These are phyloP conservation scores for Fomitopsis palustris DNA, from an alignment of 1,284 basidiomycete genomes.

Conservation along the genomic window DNA sequence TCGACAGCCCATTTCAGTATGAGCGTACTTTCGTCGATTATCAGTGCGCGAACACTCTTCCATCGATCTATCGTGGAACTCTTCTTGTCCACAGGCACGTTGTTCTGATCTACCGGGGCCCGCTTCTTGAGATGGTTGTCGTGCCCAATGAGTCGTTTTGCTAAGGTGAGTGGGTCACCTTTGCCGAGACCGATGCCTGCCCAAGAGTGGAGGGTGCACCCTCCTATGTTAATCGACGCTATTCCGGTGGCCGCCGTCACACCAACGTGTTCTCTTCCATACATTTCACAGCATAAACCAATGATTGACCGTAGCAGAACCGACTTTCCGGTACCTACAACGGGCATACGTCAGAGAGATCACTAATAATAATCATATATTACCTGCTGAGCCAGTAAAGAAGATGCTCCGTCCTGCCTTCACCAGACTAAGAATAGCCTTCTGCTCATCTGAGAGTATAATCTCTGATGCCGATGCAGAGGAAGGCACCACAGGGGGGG, in stretches of 20 bases:
- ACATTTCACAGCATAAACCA: background rate
- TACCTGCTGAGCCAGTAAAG: conserved; percentile 77
- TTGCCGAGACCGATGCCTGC: conserved; percentile 85
- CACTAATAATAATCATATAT: background rate
- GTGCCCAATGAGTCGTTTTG: conserved; percentile 53
- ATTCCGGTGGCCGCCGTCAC: conserved; percentile 36
- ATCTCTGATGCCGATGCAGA: background rate
- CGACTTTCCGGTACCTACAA: conserved; percentile 86
- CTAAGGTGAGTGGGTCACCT: conserved; percentile 62
- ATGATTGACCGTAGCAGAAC: conserved; percentile 88
- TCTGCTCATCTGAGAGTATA: conserved; percentile 47
- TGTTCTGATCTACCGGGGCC: conserved; percentile 1
- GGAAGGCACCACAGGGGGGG: no score
- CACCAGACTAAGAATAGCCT: conserved; percentile 49
- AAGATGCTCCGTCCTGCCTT: conserved; percentile 61
- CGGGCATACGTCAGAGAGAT: conserved; percentile 1
- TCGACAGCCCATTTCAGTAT: background rate
- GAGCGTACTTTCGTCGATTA: conserved; percentile 68
- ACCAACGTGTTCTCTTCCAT: background rate
- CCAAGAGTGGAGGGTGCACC: conserved; percentile 93
- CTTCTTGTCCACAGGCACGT: conserved; percentile 4
- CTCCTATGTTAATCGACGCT: conserved; percentile 92
- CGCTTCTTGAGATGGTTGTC: conserved; percentile 44
- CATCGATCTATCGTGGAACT: conserved; percentile 39
- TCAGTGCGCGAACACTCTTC: conserved; percentile 47